These are phyloP conservation scores for Schwanniomyces occidentalis DNA, from an alignment of 805 yeast genomes.

Conservation along the genomic window DNA sequence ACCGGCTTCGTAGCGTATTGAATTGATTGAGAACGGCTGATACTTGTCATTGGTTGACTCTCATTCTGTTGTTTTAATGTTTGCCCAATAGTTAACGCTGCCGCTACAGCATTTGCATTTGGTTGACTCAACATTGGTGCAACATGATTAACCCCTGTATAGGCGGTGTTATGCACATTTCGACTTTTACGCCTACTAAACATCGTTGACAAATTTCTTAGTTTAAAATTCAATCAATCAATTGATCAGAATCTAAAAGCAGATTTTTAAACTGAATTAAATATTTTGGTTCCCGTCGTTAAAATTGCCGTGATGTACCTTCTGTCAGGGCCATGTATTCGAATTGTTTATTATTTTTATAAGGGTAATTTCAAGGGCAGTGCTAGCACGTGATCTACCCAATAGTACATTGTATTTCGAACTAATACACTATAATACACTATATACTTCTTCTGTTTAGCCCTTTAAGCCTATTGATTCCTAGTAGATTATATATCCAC, in stretches of 20 bases:
- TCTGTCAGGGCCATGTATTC: no score
- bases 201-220: no score
- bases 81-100: conserved; percentile 45
- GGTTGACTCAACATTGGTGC: conserved; percentile 37
- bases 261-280: no score
- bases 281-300: no score
- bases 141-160: conserved; percentile 43
- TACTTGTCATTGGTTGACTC: not conserved
- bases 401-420: no score
- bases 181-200: conserved; percentile 33
- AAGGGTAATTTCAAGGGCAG: no score
- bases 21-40: conserved; percentile 1
- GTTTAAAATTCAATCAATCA: no score
- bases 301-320: no score
- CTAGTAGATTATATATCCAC: conserved; percentile 21
- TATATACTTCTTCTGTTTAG: not conserved
- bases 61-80: not conserved
- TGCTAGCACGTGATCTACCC: no score
- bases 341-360: no score
- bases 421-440: not conserved
- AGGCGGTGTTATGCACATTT: conserved; percentile 32
- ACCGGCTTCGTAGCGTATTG: not conserved
- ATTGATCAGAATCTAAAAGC: no score
- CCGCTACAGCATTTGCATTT: conserved; percentile 41
- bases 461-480: conserved; percentile 13